Evolutionary conservation across 331 rosid genomes (phyloP), one percentile per base, ranked within the genome.

Genomic region (Dryas integrifolia): DNA sequence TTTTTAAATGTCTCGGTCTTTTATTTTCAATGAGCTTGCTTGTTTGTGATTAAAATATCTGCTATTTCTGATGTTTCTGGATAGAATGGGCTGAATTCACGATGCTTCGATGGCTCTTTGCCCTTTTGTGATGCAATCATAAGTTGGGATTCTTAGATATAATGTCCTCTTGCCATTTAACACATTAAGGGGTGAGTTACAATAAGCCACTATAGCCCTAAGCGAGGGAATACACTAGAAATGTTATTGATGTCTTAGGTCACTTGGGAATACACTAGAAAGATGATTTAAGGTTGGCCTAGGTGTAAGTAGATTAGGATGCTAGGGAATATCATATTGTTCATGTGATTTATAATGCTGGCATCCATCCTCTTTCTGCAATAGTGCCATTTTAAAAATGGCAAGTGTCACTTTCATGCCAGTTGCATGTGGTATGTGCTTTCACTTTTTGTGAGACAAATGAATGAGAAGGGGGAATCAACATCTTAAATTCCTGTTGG

Each of bases 11-110:
- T 74, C 21, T 35, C 13, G 60, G 59, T 38, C 67, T 56, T 16
- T 18, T 44, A 57, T 79, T 71, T 72, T 80, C 61, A 46, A 11
- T 66, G 60, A 66, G 72, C 57, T 63, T 74, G 50, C 35, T 57
- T 55, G 61, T n/a, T 14, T 15, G 6, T n/a, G 35, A 44, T 47
- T 43, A 50, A 41, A 50, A 43, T 41, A 60, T 76, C 40, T 18
- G 14, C 46, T 7, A 10, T n/a, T 14, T 50, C 43, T 21, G 43
- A 21, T 21, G 24, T 21, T 21, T 21, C 24, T 21, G 24, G 24
- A 21, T 21, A 21, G 24, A 21, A 21, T 21, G 24, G 24, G 24
- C 24, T 21, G 1, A 21, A 21, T 21, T 21, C 24, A 21, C 24
- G 24, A 21, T 21, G 24, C 24, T 21, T 21, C 1, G 24, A 21